phyloP scores from a whole-genome alignment of 1,139 yeast species.

The Zygotorulaspora mrakii region DNA sequence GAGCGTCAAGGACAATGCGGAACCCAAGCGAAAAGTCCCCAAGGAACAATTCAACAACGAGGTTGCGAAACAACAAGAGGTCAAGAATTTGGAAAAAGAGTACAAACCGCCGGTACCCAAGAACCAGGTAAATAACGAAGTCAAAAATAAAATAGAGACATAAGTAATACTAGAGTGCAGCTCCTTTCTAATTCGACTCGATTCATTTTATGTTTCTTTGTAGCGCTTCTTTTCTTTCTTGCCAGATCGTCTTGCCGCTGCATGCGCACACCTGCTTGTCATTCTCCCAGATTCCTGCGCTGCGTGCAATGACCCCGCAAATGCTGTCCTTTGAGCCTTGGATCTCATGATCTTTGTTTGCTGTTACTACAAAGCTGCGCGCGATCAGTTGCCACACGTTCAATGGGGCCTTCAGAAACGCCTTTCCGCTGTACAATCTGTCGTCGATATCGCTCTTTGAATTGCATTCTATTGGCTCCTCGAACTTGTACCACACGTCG shows the following conservation, averaged over 20 bases:
- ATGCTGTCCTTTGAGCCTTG: conserved; percentile 41
- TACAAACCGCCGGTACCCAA: conserved; percentile 14
- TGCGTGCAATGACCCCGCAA: conserved; percentile 91
- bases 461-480: conserved; percentile 36
- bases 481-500: conserved; percentile 43
- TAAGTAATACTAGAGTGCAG: no score
- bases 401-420: conserved; percentile 56
- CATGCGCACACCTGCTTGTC: conserved; percentile 91
- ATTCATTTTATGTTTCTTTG: conserved; percentile 23
- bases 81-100: conserved; percentile 31
- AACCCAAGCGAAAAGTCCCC: conserved; percentile 8
- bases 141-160: conserved; percentile 1
- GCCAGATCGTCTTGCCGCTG: conserved; percentile 94
- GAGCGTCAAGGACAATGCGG: conserved; percentile 1
- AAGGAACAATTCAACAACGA: conserved; percentile 30
- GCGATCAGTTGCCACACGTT: conserved; percentile 70
- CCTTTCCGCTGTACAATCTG: conserved; percentile 48
- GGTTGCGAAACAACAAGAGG: conserved; percentile 37
- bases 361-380: conserved; percentile 65
- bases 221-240: conserved; percentile 74
- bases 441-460: conserved; percentile 36
- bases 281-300: conserved; percentile 97
- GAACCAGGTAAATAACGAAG: neutral
- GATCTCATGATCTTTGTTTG: conserved; percentile 38
- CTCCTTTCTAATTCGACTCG: no score